These are phyloP conservation scores for Hanseniaspora vineae DNA, from an alignment of 805 yeast genomes.

Conservation along the genomic window DNA sequence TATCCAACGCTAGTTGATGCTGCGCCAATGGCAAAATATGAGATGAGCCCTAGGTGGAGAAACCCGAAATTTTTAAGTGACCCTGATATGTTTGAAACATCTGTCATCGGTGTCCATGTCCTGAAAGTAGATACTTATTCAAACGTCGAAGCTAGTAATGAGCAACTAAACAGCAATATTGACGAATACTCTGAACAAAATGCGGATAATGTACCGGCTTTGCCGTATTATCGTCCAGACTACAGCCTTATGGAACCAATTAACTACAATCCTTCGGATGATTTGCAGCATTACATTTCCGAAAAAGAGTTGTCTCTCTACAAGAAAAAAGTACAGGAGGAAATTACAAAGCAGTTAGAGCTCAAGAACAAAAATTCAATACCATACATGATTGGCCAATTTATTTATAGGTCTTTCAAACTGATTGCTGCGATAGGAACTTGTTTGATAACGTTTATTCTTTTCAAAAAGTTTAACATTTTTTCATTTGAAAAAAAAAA, in stretches of 20 bases:
- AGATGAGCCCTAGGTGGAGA: slow-evolving; percentile 31
- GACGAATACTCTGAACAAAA: not conserved
- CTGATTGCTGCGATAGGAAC: slow-evolving; percentile 27
- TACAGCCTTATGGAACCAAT: not conserved
- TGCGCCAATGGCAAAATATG: slow-evolving; percentile 62
- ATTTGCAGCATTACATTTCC: slow-evolving; percentile 15
- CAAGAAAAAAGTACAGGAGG: slow-evolving; percentile 15
- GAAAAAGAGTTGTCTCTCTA: slow-evolving; percentile 13
- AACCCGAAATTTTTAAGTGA: slow-evolving; percentile 24
- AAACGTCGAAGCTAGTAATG: no score
- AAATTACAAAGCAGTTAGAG: slow-evolving; percentile 14
- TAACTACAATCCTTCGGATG: slow-evolving; percentile 4
- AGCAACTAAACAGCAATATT: no score
- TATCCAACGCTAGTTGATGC: slow-evolving; percentile 75
- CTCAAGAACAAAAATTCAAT: slow-evolving; percentile 7
- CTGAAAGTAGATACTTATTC: slow-evolving; percentile 2
- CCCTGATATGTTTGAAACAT: slow-evolving; percentile 27
- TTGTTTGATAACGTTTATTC: slow-evolving; percentile 17
- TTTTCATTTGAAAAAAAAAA: slow-evolving; percentile 15
- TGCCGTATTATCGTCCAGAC: not conserved
- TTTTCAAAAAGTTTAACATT: slow-evolving; percentile 20
- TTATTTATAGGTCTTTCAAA: slow-evolving; percentile 26
- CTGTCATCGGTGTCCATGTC: slow-evolving; percentile 40
- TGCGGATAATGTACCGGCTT: not conserved
- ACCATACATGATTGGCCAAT: slow-evolving; percentile 14